These are phyloP conservation scores for Bremia lactucae DNA, from an alignment of 352 stramenopile species.

Conservation along the genomic window DNA sequence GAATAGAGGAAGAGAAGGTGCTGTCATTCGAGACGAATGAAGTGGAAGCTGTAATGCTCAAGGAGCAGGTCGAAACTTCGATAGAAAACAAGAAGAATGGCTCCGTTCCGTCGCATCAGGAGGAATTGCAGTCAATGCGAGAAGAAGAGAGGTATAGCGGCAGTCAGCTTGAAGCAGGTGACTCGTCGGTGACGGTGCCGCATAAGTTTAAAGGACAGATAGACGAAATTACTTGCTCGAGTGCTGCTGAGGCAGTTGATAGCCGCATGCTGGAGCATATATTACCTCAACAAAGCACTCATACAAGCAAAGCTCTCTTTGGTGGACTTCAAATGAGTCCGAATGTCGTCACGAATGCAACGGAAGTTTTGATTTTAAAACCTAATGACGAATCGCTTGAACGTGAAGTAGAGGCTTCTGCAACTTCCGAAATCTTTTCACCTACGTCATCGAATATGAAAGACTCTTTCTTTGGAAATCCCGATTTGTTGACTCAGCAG, in stretches of 20 bases:
- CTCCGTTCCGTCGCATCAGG: conserved; percentile 40
- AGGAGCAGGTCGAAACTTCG: conserved; percentile 53
- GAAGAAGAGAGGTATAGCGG: conserved; percentile 37
- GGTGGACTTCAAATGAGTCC: conserved; percentile 31
- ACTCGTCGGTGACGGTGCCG: not conserved
- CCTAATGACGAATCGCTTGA: conserved; percentile 1
- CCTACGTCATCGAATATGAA: conserved; percentile 35
- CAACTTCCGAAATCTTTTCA: conserved; percentile 16
- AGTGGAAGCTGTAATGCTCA: conserved; percentile 39
- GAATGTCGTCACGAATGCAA: conserved; percentile 5
- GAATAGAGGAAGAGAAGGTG: conserved; percentile 22
- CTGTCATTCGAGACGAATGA: conserved; percentile 35
- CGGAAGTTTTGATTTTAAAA: conserved; percentile 4
- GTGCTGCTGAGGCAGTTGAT: conserved; percentile 2
- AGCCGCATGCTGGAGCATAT: conserved; percentile 2
- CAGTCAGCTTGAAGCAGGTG: conserved; percentile 10
- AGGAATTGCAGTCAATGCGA: conserved; percentile 47
- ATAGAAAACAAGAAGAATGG: conserved; percentile 69
- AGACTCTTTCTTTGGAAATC: conserved; percentile 41
- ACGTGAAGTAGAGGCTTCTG: conserved; percentile 2
- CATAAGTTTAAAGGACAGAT: conserved; percentile 25
- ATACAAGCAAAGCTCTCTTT: conserved; percentile 19
- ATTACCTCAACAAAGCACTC: conserved; percentile 1
- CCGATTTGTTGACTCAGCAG: conserved; percentile 3
- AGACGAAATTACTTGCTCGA: conserved; percentile 5